A percentile compares a stretch with the other conserved stretches of the same genome.
Evolutionary conservation across 2,329 filamentous ascomycete species (phyloP).

Genomic region (Fusarium oxysporum): DNA sequence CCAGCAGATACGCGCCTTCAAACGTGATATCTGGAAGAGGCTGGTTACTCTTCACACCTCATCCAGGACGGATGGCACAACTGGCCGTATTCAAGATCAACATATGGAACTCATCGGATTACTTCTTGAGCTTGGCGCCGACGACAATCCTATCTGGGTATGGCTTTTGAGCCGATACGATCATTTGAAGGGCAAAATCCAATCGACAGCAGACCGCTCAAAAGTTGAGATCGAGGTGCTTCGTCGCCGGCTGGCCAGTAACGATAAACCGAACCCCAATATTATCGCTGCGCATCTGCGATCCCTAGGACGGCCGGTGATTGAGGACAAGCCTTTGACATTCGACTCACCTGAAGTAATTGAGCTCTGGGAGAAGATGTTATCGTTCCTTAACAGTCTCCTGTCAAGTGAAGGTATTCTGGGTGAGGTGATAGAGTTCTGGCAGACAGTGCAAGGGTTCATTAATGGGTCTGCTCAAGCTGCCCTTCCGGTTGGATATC

Average conservation of each 20-base stretch:
- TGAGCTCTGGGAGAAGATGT: conserved; percentile 92
- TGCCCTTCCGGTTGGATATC: conserved; percentile 81
- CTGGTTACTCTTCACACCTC: conserved; percentile 75
- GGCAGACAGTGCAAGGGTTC: conserved; percentile 91
- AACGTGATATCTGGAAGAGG: conserved; percentile 87
- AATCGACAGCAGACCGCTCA: conserved; percentile 82
- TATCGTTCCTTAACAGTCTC: conserved; percentile 77
- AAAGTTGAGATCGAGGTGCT: conserved; percentile 93
- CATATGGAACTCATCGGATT: conserved; percentile 92
- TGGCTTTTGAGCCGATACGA: conserved; percentile 94
- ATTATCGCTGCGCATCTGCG: conserved; percentile 81
- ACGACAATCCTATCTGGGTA: conserved; percentile 96
- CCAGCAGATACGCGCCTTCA: conserved; percentile 86
- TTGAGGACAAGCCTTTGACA: conserved; percentile 69
- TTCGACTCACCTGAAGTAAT: conserved; percentile 85
- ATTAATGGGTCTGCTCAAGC: conserved; percentile 87
- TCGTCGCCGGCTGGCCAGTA: conserved; percentile 80
- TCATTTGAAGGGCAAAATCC: conserved; percentile 87
- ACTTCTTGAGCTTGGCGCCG: conserved; percentile 91
- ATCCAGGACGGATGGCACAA: conserved; percentile 59
- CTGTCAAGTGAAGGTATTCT: conserved; percentile 84
- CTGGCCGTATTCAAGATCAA: conserved; percentile 75
- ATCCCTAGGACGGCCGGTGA: conserved; percentile 74
- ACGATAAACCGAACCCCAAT: conserved; percentile 76
- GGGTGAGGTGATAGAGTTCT: conserved; percentile 92